Base-by-base conservation (phyloP, 495 filamentous ascomycete species). In the Penicillium canescens region DNA sequence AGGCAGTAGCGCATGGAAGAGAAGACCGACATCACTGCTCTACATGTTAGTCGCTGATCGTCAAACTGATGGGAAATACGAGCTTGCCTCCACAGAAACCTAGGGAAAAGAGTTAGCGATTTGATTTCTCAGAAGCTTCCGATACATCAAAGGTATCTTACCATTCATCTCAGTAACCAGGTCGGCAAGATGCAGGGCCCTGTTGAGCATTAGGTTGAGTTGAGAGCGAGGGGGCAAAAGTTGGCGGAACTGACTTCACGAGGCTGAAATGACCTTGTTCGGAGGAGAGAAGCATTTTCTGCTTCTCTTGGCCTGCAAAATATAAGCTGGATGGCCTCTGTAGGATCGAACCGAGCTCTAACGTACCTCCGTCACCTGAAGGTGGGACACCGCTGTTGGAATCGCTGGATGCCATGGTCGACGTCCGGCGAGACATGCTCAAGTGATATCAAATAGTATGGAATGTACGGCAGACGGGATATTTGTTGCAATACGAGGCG, bases 151-250 rank as follows among this genome's bases (percentile, higher is more conserved):
- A 12, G 31, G 26, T 48, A 9, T 36, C 60, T 57, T 78, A 96
- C 92, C 92, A 71, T 98, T 98, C 40, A 98, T 73, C 65, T 95
- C 91, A 23, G 94, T 98, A 61, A 98, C 96, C 38, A 95, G 77
- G 74, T 98, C 94, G 14, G 94, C 94, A 52, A 98, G 83, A 66
- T 98, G 94, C 55, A 98, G 79, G 52, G 92, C 90, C 67, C 88
- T 90, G 52, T 44, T 33, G 46, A 40, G 38, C 36, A 37, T 67
- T 55, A 64, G 58, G 11, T 47, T 41, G 12, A 55, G 62, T 35
- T 21, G 35, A 40, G 53, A 31, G 46, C 38, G 26, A 33, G 37
- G 37, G 33, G 46, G 42, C 13, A 42, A 10, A 43, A 23, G 37
- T 36, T 9, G 26, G 20, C 18, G 40, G 41, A 51, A 62, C 77